Evolutionary conservation across 1,284 basidiomycete species (phyloP).

Genomic region (Cerioporus squamosus): DNA sequence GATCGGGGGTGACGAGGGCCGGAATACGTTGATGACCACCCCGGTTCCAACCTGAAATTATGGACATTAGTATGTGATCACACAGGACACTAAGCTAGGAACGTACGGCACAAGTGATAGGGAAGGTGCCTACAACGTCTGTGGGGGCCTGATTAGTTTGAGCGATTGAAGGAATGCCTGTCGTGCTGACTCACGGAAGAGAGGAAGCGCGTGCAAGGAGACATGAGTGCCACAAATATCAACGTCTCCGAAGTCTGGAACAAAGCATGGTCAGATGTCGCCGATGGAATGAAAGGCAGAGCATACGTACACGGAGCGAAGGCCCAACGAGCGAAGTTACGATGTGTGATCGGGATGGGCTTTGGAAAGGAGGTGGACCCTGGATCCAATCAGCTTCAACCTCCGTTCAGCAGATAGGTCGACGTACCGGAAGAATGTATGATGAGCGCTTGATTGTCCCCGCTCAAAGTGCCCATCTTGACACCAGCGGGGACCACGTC

Average conservation of each 20-base stretch:
- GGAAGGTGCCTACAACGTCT: conserved; percentile 16
- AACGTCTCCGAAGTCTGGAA: conserved; percentile 23
- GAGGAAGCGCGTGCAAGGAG: conserved; percentile 25
- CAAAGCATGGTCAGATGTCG: too few relatives aligned
- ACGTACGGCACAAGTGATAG: conserved; percentile 11
- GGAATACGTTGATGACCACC: conserved; percentile 12
- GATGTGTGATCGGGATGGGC: background rate
- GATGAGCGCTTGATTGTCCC: conserved; percentile 8
- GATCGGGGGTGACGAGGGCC: conserved; percentile 17
- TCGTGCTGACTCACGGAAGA: conserved; percentile 18
- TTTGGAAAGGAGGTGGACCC: too few relatives aligned
- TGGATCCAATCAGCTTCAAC: too few relatives aligned
- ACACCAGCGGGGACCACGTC: conserved; percentile 14
- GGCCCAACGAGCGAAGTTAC: too few relatives aligned
- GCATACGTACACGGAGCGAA: too few relatives aligned
- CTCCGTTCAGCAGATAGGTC: background rate
- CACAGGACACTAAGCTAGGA: background rate
- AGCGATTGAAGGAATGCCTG: background rate
- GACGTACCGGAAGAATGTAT: conserved; percentile 22
- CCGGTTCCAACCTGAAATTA: conserved; percentile 13
- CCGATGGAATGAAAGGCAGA: too few relatives aligned
- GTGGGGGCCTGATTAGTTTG: background rate
- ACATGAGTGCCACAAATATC: conserved; percentile 24
- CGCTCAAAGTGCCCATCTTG: conserved; percentile 15
- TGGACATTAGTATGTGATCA: background rate